Conservation (phyloP, 176 grass and related monocot genomes). For the Triticum urartu region DNA sequence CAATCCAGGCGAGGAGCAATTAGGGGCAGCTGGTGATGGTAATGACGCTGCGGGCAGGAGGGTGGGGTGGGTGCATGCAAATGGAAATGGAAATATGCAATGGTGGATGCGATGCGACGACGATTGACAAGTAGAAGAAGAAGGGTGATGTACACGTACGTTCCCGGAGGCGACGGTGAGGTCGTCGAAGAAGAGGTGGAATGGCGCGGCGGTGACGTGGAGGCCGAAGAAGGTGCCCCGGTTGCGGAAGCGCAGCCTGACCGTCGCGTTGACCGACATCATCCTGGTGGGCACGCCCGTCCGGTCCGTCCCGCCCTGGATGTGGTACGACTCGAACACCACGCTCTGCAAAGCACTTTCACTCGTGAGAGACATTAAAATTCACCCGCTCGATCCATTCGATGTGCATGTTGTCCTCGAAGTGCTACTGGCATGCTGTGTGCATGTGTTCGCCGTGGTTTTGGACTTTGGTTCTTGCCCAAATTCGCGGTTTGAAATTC, state of each 20-base stretch:
- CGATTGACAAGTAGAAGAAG: no score
- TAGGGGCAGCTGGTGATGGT: neutral
- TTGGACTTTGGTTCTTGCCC: neutral
- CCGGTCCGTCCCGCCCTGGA: conserved; percentile 93
- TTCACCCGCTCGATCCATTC: neutral
- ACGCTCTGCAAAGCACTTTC: conserved; percentile 51
- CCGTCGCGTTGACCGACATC: conserved; percentile 88
- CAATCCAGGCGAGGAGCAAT: neutral
- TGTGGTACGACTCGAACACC: conserved; percentile 90
- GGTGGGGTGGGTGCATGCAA: neutral
- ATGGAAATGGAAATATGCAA: neutral
- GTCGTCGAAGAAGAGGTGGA: conserved; percentile 74
- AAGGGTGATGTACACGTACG: conserved; percentile 25
- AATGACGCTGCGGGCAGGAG: neutral
- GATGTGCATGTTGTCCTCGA: neutral
- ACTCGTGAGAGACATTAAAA: neutral
- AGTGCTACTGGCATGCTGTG: neutral
- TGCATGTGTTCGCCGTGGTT: neutral
- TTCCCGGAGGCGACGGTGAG: conserved; percentile 81
- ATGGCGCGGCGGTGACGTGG: conserved; percentile 79
- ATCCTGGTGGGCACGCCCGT: conserved; percentile 97
- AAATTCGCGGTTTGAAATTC: conserved; percentile 19
- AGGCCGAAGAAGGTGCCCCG: conserved; percentile 94
- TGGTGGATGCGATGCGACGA: neutral
- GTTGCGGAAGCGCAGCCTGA: conserved; percentile 85